Evolutionary conservation across 2,329 filamentous ascomycete species (phyloP), one percentile per base, ranked within the genome.

Genomic region (Aspergillus thermomutatus): DNA sequence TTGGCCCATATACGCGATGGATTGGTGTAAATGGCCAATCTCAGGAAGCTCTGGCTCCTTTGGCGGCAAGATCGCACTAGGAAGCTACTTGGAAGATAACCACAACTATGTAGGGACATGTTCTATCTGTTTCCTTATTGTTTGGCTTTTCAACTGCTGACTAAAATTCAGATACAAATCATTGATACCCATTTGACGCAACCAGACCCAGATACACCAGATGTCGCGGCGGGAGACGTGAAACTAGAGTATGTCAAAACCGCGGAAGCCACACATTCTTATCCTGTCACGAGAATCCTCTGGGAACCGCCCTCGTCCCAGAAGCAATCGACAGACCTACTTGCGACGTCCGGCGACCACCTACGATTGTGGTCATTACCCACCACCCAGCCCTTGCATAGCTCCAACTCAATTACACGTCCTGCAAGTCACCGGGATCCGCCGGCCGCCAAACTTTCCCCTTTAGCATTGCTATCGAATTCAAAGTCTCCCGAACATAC

Each of bases 401-500:
- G 67, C 80, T 63, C 84, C 63, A 91, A 87, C 69, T 93, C 83
- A 19, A 89, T 90, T 61, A 88, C 81, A 67, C 84, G 81, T 73
- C 88, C 81, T 74, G 84, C 77, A 10, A 87, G 80, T 81, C 87
- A 74, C 72, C 87, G 71, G 66, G 83, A 75, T 71, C 84, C 69
- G 71, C 87, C 74, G 79, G 85, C 75, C n/a, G 82, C 85, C 26
- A 99, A 99, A 75, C 81, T 99, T 47, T 96, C 93, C 5, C 94
- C 94, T 3, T 80, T 99, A 52, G 94, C 94, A 0, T 82, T 99
- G 52, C 81, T 99, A 17, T 97, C 93, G 34, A 99, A 99, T 76
- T 97, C 92, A 28, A 99, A 99, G 78, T 97, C 94, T 0, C 94
- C 94, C 3, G 94, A 99, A 70, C 95, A 99, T 71, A 99, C 94